Evolutionary conservation across 257 asterid genomes (phyloP), one percentile per base, ranked within the genome.

Genomic region (Forsythia viridissima): DNA sequence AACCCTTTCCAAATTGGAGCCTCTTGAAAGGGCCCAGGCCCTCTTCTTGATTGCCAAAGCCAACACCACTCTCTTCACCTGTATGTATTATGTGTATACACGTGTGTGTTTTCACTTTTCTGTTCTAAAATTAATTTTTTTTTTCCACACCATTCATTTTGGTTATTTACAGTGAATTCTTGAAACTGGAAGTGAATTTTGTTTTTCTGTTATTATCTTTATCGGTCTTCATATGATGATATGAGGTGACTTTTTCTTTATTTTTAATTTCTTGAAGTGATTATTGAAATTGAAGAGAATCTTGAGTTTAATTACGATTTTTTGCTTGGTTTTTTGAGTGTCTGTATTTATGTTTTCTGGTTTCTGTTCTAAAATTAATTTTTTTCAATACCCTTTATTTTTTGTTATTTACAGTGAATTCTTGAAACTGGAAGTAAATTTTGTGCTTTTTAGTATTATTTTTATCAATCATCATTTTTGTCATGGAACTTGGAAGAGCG

Each of bases 11-110:
- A 75, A 78, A 78, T 72, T 96, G 98, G 90, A 87, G 74, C 97
- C 97, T 76, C 93, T 96, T 41, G 89, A 90, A 37, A 90, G 97
- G 88, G 98, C 98, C 51, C 92, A 88, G 42, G 86, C 88, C 79
- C 89, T 92, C 76, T 86, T 91, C 20, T 72, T 93, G 86, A 81
- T 93, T 72, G 90, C 98, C 79, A 89, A 92, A 86, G 82, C 92
- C 70, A 88, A 91, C 46, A 96, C 99, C 3, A 87, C 87, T 80
- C 89, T 92, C 70, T 91, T 90, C 76, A 88, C 97, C 57, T 83
- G 98, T 93, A 93, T 61, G 94, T 55, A 6, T 37, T 12, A 0
- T 21, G 10, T 55, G 65, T n/a, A 55, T 69, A 75, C 84, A 18
- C 78, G 85, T 84, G 79, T 15, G 76, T 59, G 34, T 74, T 5